Evolutionary conservation across 371 early-diverging fungal species (phyloP).

Genomic region (Mortierella sp.): DNA sequence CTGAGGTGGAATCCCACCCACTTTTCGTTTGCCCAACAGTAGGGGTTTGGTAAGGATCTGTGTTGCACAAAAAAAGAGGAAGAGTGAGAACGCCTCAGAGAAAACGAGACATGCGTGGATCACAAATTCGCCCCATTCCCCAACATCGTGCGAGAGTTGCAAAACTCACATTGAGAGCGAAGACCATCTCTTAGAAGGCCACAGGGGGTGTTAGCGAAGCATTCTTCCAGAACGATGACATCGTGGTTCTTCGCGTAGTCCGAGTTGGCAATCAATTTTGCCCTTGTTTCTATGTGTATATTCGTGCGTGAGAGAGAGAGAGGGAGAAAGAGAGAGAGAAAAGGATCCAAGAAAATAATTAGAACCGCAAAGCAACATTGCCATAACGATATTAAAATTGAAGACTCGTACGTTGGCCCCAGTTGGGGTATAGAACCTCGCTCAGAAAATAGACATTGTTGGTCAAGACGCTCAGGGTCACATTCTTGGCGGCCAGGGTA

Average conservation of each 20-base stretch:
- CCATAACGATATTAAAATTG: neutral
- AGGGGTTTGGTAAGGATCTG: constrained; percentile 48
- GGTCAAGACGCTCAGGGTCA: constrained; percentile 41
- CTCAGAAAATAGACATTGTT: constrained; percentile 46
- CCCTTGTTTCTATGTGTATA: constrained; percentile 22
- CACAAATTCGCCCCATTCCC: no score
- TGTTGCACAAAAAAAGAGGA: neutral
- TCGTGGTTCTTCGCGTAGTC: constrained; percentile 46
- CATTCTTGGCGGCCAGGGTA: constrained; percentile 23
- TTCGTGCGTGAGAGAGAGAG: neutral
- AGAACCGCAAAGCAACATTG: no score
- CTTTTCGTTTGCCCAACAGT: constrained; percentile 37
- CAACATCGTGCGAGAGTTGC: neutral
- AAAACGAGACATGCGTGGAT: no score
- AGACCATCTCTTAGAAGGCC: constrained; percentile 18
- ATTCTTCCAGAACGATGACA: constrained; percentile 38
- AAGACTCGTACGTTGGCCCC: constrained; percentile 44
- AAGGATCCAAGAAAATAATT: no score
- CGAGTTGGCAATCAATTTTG: constrained; percentile 27
- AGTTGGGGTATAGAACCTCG: constrained; percentile 41
- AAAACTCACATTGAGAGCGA: constrained; percentile 33
- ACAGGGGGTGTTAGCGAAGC: constrained; percentile 32
- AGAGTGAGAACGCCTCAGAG: no score
- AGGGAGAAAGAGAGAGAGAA: neutral
- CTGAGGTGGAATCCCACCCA: constrained; percentile 52